phyloP scores from a whole-genome alignment of 2,329 filamentous ascomycete genomes.

The Phaeosphaeria sp. region DNA sequence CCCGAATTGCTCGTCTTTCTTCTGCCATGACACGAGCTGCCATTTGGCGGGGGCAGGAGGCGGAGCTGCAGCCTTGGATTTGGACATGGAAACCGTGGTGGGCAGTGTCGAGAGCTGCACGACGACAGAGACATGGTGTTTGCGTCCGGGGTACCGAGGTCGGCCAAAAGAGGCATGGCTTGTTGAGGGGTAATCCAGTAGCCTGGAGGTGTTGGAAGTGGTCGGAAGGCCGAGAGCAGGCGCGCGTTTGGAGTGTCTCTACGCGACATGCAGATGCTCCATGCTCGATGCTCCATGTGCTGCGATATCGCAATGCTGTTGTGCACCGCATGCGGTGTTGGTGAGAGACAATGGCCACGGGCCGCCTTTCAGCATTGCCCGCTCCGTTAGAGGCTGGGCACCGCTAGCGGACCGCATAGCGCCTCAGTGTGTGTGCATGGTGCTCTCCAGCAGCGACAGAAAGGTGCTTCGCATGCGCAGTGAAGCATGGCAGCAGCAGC shows the following conservation, averaged over 20 bases:
- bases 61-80: slow-evolving; percentile 10
- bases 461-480: no score
- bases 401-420: background rate
- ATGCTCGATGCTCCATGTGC: no score
- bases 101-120: background rate
- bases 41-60: slow-evolving; percentile 36
- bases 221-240: background rate
- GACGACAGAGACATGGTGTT: slow-evolving; percentile 2
- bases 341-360: background rate
- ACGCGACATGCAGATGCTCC: background rate
- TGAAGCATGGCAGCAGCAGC: no score
- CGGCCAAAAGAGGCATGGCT: slow-evolving; percentile 12
- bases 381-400: background rate
- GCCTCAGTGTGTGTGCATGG: background rate
- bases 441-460: background rate
- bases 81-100: slow-evolving; percentile 14
- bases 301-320: background rate
- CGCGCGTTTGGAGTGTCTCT: background rate
- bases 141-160: slow-evolving; percentile 18
- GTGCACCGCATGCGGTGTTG: background rate
- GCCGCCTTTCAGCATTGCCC: background rate
- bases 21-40: slow-evolving; percentile 50
- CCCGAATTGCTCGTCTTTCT: slow-evolving; percentile 50
- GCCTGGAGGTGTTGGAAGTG: no score
- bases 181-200: slow-evolving; percentile 22